Conservation (phyloP, 2,329 filamentous ascomycete genomes). For the Pleomassaria siparia region DNA sequence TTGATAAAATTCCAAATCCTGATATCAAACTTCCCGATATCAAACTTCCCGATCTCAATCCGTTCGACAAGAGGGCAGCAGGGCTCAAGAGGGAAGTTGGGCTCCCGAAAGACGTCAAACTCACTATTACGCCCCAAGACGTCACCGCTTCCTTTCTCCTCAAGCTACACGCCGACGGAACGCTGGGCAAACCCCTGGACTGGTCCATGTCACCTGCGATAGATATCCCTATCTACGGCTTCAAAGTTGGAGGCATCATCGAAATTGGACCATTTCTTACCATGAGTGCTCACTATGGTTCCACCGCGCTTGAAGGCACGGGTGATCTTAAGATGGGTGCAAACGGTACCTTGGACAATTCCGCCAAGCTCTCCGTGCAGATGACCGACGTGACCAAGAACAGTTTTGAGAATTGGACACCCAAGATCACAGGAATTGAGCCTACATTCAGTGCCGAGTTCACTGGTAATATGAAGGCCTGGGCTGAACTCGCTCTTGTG, state of each 20-base stretch:
- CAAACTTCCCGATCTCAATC: too few relatives aligned
- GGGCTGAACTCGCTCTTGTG: constrained; percentile 22
- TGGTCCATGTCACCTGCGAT: constrained; percentile 23
- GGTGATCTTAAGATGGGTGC: constrained; percentile 17
- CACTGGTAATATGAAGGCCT: constrained; percentile 16
- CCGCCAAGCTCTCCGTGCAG: constrained; percentile 15
- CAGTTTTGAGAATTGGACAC: constrained; percentile 19
- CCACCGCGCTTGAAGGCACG: constrained; percentile 18
- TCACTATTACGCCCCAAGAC: constrained; percentile 22
- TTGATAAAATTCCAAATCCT: too few relatives aligned
- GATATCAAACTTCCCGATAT: too few relatives aligned
- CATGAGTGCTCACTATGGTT: constrained; percentile 23
- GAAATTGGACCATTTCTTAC: constrained; percentile 24
- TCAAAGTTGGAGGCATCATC: constrained; percentile 20
- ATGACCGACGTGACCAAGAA: constrained; percentile 16
- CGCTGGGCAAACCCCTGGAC: constrained; percentile 21
- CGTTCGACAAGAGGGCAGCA: too few relatives aligned
- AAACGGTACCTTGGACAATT: constrained; percentile 20
- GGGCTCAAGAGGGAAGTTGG: too few relatives aligned
- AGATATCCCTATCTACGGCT: constrained; percentile 21
- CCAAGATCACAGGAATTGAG: constrained; percentile 21
- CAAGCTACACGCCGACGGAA: constrained; percentile 18
- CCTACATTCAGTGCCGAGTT: constrained; percentile 22
- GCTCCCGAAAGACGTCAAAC: constrained; percentile 16
- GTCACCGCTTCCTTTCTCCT: constrained; percentile 18